These are phyloP conservation scores for Raffaelea ambrosiae DNA, from an alignment of 2,329 filamentous ascomycete genomes.

Conservation along the genomic window DNA sequence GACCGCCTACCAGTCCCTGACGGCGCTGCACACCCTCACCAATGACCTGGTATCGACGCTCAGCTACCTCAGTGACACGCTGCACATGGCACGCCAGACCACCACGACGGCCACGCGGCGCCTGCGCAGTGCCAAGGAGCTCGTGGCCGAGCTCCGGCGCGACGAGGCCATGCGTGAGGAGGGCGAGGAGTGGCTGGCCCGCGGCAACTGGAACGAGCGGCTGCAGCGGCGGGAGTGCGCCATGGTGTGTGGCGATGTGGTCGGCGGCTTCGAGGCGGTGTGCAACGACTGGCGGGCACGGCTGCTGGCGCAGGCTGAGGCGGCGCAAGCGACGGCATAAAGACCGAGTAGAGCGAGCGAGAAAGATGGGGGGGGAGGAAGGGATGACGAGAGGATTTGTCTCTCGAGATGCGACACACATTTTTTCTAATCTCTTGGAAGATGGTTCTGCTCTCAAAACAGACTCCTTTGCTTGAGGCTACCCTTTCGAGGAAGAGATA, in stretches of 20 bases:
- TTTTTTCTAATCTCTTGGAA: too few species aligned
- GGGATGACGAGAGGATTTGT: too few species aligned
- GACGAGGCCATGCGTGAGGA: constrained; percentile 79
- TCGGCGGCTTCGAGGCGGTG: constrained; percentile 85
- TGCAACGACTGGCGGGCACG: constrained; percentile 78
- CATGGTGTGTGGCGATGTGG: constrained; percentile 74
- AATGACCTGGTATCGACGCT: constrained; percentile 70
- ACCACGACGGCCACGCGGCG: constrained; percentile 73
- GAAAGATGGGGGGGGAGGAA: too few species aligned
- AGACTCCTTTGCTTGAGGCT: too few species aligned
- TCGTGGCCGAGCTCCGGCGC: constrained; percentile 74
- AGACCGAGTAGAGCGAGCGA: neutral
- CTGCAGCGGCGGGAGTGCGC: constrained; percentile 73
- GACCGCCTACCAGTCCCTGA: constrained; percentile 55
- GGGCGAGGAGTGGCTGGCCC: constrained; percentile 71
- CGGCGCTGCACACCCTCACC: constrained; percentile 61
- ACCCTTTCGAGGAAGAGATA: too few species aligned
- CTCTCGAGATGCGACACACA: too few species aligned
- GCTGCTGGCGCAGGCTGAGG: constrained; percentile 57
- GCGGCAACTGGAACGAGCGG: constrained; percentile 74
- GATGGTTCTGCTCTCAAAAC: too few species aligned
- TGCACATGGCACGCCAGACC: constrained; percentile 90
- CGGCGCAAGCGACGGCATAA: constrained; percentile 27
- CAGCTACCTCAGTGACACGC: constrained; percentile 77
- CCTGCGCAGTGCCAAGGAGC: constrained; percentile 72